phyloP scores from a whole-genome alignment of 2,329 filamentous ascomycete genomes.

The Penicillium crustosum region DNA sequence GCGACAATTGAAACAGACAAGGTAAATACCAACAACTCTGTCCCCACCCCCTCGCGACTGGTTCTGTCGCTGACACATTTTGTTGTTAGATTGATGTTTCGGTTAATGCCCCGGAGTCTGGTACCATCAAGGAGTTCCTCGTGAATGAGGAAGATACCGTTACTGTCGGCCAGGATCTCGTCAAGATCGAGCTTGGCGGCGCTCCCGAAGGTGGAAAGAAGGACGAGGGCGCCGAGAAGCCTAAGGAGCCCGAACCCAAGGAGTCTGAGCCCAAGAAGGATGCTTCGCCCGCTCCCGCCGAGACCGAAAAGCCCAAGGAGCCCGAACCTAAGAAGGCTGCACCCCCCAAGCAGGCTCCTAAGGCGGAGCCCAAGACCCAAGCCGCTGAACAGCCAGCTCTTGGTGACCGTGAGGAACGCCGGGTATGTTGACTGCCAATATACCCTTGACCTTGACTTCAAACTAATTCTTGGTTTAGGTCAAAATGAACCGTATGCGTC shows the following conservation, averaged over 20 bases:
- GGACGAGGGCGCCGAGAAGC: conserved; percentile 57
- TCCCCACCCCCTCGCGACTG: not conserved
- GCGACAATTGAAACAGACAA: conserved; percentile 99
- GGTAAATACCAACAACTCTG: conserved; percentile 52
- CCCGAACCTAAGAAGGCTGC: conserved; percentile 35
- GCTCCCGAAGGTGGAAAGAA: conserved; percentile 55
- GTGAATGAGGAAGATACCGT: conserved; percentile 95
- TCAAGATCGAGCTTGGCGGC: conserved; percentile 79
- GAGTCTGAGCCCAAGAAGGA: conserved; percentile 53
- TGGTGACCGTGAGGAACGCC: conserved; percentile 81
- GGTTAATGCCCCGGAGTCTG: conserved; percentile 89
- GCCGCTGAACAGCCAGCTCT: conserved; percentile 40
- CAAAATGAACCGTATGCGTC: conserved; percentile 99
- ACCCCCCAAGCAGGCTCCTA: conserved; percentile 30
- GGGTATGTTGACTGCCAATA: conserved; percentile 59
- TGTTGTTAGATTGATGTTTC: conserved; percentile 82
- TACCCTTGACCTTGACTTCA: not conserved
- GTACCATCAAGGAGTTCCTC: conserved; percentile 86
- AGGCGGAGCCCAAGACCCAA: conserved; percentile 25
- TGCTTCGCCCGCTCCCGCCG: conserved; percentile 42
- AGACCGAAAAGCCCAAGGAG: conserved; percentile 30
- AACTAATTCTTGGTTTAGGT: conserved; percentile 57
- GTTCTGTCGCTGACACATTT: conserved; percentile 10
- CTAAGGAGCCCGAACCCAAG: conserved; percentile 58
- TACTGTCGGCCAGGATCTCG: conserved; percentile 85